Evolutionary conservation across 2,329 filamentous ascomycete genomes (phyloP), one percentile per base, ranked within the genome.

Genomic region (Xylaria sp.): DNA sequence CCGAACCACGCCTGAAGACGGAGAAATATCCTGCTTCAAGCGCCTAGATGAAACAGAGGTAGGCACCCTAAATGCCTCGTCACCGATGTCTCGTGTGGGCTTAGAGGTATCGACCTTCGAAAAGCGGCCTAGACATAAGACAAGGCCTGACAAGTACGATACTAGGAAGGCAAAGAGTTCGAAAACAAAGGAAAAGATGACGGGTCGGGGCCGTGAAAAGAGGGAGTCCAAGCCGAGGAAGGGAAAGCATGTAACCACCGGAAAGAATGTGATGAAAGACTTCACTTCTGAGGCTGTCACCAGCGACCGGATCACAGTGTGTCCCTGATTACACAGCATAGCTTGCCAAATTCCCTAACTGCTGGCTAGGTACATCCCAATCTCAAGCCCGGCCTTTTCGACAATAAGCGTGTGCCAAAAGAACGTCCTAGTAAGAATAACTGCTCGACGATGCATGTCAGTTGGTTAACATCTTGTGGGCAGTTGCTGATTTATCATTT

Each of bases 261-360:
- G 78, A 14, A 79, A 78, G 56, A 80, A 83, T 42, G 77, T 88
- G 7, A 82, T 87, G 73, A 74, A 79, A 6, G 82, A 82, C 19
- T 90, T 89, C 64, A 76, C 76, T 12, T 87, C 87, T 0, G 73
- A 80, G 3, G 82, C 82, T 54, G 80, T 90, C 43, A 73, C 80
- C 11, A 78, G 79, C 51, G 75, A 79, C n/a, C 80, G 83, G 9
- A 74, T 87, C 55, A 87, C 84, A 15, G 85, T 87, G 79, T 54
- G 14, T 43, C 25, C 45, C n/a, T 23, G 7, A 14, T 35, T 35
- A 17, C 43, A 8, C 14, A 23, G 33, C 25, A 43, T 43, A n/a
- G 8, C 46, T 52, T 28, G 37, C 21, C 19, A n/a, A n/a, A 50
- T 31, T 37, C 28, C 52, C 61, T 70, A n/a, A 73, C 62, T 15